Evolutionary conservation across 768 basidiomycete species (phyloP).

Genomic region (Mycena galopus): DNA sequence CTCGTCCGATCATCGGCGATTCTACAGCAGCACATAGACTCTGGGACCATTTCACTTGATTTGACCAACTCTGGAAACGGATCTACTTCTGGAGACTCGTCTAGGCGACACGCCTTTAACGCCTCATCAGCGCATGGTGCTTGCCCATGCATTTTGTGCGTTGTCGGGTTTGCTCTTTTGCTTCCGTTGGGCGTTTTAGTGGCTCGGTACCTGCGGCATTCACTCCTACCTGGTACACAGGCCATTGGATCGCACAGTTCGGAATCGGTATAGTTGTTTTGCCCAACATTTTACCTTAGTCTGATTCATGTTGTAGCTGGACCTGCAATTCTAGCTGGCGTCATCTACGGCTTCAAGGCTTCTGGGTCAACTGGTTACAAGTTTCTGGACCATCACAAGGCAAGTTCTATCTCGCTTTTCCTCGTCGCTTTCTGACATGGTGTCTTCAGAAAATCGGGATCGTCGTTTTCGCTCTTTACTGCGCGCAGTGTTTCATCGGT

Average conservation of each 20-base stretch:
- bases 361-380: constrained; percentile 51
- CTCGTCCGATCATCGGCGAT: constrained; percentile 58
- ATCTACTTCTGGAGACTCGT: constrained; percentile 29
- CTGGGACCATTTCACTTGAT: constrained; percentile 58
- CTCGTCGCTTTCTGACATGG: background rate
- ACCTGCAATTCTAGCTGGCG: constrained; percentile 55
- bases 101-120: constrained; percentile 51
- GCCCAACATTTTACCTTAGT: background rate
- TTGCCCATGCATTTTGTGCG: background rate
- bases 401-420: constrained; percentile 33
- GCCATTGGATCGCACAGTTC: constrained; percentile 65
- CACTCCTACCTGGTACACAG: constrained; percentile 62
- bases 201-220: constrained; percentile 66
- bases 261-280: constrained; percentile 54
- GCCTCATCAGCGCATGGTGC: constrained; percentile 55
- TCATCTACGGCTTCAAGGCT: constrained; percentile 57
- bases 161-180: background rate
- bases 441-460: constrained; percentile 61
- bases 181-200: constrained; percentile 44
- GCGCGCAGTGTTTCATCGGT: constrained; percentile 62
- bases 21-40: constrained; percentile 62
- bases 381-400: constrained; percentile 63
- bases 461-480: constrained; percentile 61
- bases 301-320: constrained; percentile 48
- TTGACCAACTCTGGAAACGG: constrained; percentile 54